Percentiles rank a stretch among this genome's conserved stretches.
Conservation (phyloP, 306 rosid genomes). For the Castanea mollissima region DNA sequence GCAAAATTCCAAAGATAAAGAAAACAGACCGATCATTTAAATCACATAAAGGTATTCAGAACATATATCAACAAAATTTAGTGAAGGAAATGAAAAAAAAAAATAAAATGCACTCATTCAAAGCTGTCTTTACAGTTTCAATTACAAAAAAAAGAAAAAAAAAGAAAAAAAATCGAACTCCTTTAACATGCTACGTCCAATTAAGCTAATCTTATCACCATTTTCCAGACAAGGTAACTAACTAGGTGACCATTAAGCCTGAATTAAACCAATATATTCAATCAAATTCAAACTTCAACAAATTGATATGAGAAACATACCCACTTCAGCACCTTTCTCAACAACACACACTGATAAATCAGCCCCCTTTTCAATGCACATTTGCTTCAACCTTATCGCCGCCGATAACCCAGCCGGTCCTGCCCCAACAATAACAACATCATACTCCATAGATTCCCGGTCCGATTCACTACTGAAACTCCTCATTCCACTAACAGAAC, state of each 20-base stretch:
- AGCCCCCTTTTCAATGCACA: constrained; percentile 55
- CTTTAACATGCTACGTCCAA: background rate
- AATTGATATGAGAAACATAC: constrained; percentile 37
- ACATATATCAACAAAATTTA: no score
- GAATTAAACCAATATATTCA: background rate
- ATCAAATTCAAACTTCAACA: background rate
- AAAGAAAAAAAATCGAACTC: background rate
- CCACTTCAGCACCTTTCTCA: constrained; percentile 92
- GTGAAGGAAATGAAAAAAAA: no score
- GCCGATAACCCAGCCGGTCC: constrained; percentile 98
- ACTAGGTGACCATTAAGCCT: background rate
- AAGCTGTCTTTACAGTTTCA: no score
- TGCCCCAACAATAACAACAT: constrained; percentile 92
- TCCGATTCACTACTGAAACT: constrained; percentile 47
- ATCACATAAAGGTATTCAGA: no score
- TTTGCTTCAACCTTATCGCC: constrained; percentile 76
- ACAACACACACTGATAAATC: constrained; percentile 86
- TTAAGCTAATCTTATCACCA: background rate
- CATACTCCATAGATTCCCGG: constrained; percentile 74
- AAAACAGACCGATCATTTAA: no score
- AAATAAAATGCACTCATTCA: no score
- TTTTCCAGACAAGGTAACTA: background rate
- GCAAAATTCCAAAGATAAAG: no score
- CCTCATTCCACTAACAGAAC: constrained; percentile 16
- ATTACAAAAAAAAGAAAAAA: no score